Evolutionary conservation across 2,329 filamentous ascomycete species (phyloP), one percentile per base, ranked within the genome.

Genomic region (Beauveria medogensis): DNA sequence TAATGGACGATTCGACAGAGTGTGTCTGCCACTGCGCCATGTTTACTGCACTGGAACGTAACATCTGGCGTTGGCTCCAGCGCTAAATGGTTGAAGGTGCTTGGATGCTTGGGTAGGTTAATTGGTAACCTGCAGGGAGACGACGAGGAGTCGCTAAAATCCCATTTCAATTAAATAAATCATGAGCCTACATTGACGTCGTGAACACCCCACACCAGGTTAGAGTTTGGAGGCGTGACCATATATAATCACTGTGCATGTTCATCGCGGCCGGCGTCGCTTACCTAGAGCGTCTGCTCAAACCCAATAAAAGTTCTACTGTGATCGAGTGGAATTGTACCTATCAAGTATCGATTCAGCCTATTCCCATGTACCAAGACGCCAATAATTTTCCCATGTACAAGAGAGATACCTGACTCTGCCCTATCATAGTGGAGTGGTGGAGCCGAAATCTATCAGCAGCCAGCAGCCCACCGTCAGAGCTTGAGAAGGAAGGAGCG

Each of bases 11-110:
- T 34, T 34, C 30, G 30, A 34, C 30, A 34, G 30, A 34, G 10
- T 34, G 10, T 34, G 30, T 34, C 30, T 34, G 30, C 30, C 30
- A 52, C 9, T 30, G 34, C 46, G 46, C 37, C 46, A 51, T 58
- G 44, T 50, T 34, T 26, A 44, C 56, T 59, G 56, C 56, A 37
- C 10, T 59, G 56, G 56, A 59, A 59, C 56, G 56, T 59, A 59
- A 53, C 56, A 52, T 59, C 40, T 43, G 56, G 48, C 47, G 55
- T 30, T 18, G 46, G 46, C 34, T 40, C 24, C 18, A 43, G 46
- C 34, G 55, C 46, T 22, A 51, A 28, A n/a, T 30, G 24, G 20
- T 16, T 7, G 18, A 16, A 26, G 22, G 40, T 34, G 30, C 30
- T 34, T 34, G 30, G 30, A 34, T 34, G 30, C 30, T 34, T 14